Percentiles rank a stretch among this genome's conserved stretches.
Evolutionary conservation across 169 alveolate genomes (phyloP).

Genomic region (Plasmodium malariae): DNA sequence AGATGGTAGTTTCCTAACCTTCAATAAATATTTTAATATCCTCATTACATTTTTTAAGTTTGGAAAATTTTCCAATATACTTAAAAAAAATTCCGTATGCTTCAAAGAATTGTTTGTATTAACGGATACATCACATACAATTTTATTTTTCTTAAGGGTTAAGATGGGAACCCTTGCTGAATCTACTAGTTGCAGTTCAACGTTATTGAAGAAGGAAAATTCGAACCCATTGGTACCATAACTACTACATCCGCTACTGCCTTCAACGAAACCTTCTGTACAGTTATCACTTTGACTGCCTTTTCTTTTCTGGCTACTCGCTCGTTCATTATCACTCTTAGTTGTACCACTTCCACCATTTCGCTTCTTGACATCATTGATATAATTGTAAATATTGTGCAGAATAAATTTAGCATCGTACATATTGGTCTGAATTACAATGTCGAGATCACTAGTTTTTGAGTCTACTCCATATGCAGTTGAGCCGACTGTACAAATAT

Average conservation of each 20-base stretch:
- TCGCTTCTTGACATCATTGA: constrained; percentile 71
- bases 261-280: background rate
- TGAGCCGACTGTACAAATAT: constrained; percentile 85
- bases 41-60: constrained; percentile 90
- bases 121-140: constrained; percentile 91
- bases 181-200: constrained; percentile 88
- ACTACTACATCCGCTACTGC: background rate
- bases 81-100: constrained; percentile 89
- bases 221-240: background rate
- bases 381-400: constrained; percentile 78
- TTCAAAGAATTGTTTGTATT: constrained; percentile 89
- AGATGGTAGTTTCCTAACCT: constrained; percentile 89
- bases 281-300: background rate
- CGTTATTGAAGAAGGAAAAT: constrained; percentile 39
- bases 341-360: background rate
- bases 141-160: constrained; percentile 83
- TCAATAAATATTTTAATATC: constrained; percentile 88
- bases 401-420: constrained; percentile 79
- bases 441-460: constrained; percentile 84
- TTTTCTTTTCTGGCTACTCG: background rate
- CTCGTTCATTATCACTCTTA: background rate
- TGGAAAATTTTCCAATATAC: constrained; percentile 85
- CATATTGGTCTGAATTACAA: constrained; percentile 80
- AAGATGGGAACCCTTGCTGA: constrained; percentile 93
- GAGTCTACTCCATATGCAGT: constrained; percentile 89